A percentile compares a stretch with the other conserved stretches of the same genome.
Conservation (phyloP, 1,284 basidiomycete genomes). For the Rugosomyces carneus region DNA sequence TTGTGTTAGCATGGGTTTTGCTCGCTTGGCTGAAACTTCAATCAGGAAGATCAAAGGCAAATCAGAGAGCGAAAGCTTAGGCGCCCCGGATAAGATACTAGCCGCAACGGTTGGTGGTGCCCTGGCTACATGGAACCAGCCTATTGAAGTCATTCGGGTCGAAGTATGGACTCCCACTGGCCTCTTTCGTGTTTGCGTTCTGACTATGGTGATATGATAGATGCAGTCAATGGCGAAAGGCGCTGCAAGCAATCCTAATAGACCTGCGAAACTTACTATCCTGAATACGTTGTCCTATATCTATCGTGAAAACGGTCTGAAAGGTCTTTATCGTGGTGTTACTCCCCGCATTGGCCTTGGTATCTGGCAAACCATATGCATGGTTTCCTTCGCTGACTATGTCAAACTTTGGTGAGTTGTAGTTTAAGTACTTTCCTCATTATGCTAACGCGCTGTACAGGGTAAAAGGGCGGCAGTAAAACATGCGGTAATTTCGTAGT, state of each 20-base stretch:
- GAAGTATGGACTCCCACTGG: conserved; percentile 45
- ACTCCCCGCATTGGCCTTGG: conserved; percentile 95
- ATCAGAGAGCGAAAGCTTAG: conserved; percentile 68
- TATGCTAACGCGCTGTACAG: conserved; percentile 22
- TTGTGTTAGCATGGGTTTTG: conserved; percentile 85
- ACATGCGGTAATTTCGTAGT: conserved; percentile 17
- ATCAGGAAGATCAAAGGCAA: conserved; percentile 80
- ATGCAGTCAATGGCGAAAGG: conserved; percentile 99
- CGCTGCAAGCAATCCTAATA: conserved; percentile 62
- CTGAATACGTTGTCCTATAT: conserved; percentile 87
- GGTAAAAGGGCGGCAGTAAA: conserved; percentile 39
- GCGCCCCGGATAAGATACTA: conserved; percentile 82
- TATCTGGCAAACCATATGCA: conserved; percentile 96
- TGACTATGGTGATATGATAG: conserved; percentile 33
- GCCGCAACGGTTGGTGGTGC: conserved; percentile 94
- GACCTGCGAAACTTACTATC: conserved; percentile 89
- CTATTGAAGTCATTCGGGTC: conserved; percentile 94
- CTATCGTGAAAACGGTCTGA: conserved; percentile 95
- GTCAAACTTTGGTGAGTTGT: conserved; percentile 69
- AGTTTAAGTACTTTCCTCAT: conserved; percentile 1
- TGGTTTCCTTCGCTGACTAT: conserved; percentile 97
- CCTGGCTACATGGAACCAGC: conserved; percentile 98
- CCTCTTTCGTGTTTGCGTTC: neutral
- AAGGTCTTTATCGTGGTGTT: conserved; percentile 96
- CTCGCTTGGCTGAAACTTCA: conserved; percentile 82